Evolutionary conservation across 352 stramenopile genomes (phyloP), one percentile per base, ranked within the genome.

Genomic region (Pythium folliculosum): DNA sequence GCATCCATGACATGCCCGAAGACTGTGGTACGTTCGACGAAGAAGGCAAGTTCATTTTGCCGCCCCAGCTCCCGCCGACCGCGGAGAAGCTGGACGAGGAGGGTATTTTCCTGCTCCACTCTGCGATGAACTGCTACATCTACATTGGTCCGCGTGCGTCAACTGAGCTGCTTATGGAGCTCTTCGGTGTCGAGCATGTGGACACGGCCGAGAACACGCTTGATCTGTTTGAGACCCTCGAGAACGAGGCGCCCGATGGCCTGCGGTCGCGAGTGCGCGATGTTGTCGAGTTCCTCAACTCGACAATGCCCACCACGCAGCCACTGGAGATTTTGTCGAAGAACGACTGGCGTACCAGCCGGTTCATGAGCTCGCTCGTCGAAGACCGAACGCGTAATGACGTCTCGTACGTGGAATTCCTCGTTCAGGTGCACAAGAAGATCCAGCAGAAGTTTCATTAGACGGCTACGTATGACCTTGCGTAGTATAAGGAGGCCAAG

Each of bases 391-490:
- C 86, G 51, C 81, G 80, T 35, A 92, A 94, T 70, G 87, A 94
- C 65, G 81, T 93, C 38, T 95, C 86, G 56, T 97, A 97, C 66
- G 88, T 96, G 27, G 90, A 97, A 75, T 96, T 96, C 72, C 72
- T 97, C 43, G 89, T 93, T 48, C 82, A 94, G 63, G 82, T 95
- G 58, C 90, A 97, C 78, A 95, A 94, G 74, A 92, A 96, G 78
- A 95, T 97, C 77, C 88, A 96, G 77, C 88, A 93, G 68, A 94
- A 94, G 76, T 93, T 96, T 73, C 87, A 91, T 70, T 91, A 91
- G 77, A 52, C 21, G 21, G 51, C n/a, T 32, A n/a, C n/a, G n/a
- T 5, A 55, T 19, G 49, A 55, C 49, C 21, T 9, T 38, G 23
- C 49, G 47, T 21, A n/a, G 37, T 43, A 43, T 43, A 43, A 43